Percentiles rank a stretch among this genome's conserved stretches.
Evolutionary conservation across 2,329 filamentous ascomycete species (phyloP).

Genomic region (Chrysoporthe cubensis): DNA sequence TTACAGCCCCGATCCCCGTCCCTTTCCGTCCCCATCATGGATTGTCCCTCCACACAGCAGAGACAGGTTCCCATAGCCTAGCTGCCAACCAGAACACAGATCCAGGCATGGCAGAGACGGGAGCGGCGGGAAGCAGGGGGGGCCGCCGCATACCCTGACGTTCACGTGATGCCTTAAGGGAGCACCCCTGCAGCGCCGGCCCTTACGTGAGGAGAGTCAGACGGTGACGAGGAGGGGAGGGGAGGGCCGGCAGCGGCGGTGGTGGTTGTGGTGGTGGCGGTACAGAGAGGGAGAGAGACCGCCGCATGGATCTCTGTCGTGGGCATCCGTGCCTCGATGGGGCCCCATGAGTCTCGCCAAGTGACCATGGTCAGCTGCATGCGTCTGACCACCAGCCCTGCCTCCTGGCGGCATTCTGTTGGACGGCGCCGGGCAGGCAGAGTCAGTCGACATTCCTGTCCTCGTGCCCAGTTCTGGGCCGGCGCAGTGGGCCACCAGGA

Average conservation of each 20-base stretch:
- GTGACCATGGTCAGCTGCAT: constrained; percentile 2
- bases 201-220: constrained; percentile 12
- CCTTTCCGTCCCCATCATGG: constrained; percentile 14
- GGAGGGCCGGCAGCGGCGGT: no score
- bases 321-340: constrained; percentile 1
- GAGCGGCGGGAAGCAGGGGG: constrained; percentile 24
- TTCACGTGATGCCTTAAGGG: constrained; percentile 26
- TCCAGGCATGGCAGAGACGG: constrained; percentile 24
- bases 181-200: constrained; percentile 20
- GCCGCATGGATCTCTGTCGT: background rate
- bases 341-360: constrained; percentile 2
- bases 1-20: constrained; percentile 19
- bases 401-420: background rate
- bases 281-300: background rate
- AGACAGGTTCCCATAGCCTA: constrained; percentile 14
- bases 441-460: no score
- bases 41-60: constrained; percentile 23
- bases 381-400: background rate
- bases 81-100: constrained; percentile 28
- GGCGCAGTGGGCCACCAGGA: background rate
- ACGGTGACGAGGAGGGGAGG: constrained; percentile 3
- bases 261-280: background rate
- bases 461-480: background rate
- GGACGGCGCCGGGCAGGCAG: background rate
- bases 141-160: constrained; percentile 23